Conservation (phyloP, 1,139 yeast genomes). For the Chernovozyma sophiae-reginae region DNA sequence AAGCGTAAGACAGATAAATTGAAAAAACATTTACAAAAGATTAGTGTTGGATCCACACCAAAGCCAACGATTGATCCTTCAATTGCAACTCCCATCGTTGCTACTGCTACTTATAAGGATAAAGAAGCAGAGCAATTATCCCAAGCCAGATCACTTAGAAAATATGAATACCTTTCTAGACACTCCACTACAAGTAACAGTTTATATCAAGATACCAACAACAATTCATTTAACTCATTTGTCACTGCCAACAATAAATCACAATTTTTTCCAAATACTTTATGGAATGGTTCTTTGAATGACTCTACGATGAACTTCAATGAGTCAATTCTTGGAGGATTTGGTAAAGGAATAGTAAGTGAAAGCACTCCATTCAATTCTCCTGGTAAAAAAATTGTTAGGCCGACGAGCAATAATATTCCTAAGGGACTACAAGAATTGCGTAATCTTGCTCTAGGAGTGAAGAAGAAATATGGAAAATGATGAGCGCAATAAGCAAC, state of each 20-base stretch:
- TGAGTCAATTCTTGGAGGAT: slow-evolving; percentile 28
- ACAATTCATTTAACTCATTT: slow-evolving; percentile 1
- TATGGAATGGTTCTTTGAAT: slow-evolving; percentile 14
- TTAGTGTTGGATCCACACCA: not conserved
- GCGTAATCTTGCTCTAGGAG: slow-evolving; percentile 6
- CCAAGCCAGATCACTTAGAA: slow-evolving; percentile 28
- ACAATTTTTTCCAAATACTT: slow-evolving; percentile 11
- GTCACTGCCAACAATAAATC: slow-evolving; percentile 4
- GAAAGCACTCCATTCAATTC: slow-evolving; percentile 39
- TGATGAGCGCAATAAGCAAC: no score
- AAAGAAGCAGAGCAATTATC: slow-evolving; percentile 24
- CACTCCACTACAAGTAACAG: slow-evolving; percentile 17
- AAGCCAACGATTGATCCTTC: not conserved
- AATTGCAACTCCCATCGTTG: slow-evolving; percentile 1
- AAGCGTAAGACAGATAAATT: slow-evolving; percentile 14
- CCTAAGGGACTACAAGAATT: slow-evolving; percentile 7
- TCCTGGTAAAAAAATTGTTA: slow-evolving; percentile 17
- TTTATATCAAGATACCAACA: no score
- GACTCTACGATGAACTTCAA: slow-evolving; percentile 19
- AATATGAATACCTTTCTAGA: slow-evolving; percentile 31
- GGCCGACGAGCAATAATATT: slow-evolving; percentile 10
- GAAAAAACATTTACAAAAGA: slow-evolving; percentile 3
- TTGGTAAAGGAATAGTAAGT: slow-evolving; percentile 37
- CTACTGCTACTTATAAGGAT: slow-evolving; percentile 12
- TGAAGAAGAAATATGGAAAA: slow-evolving; percentile 4